Base-by-base conservation (phyloP, 345 rosid genomes). In the Xanthoceras sorbifolium region DNA sequence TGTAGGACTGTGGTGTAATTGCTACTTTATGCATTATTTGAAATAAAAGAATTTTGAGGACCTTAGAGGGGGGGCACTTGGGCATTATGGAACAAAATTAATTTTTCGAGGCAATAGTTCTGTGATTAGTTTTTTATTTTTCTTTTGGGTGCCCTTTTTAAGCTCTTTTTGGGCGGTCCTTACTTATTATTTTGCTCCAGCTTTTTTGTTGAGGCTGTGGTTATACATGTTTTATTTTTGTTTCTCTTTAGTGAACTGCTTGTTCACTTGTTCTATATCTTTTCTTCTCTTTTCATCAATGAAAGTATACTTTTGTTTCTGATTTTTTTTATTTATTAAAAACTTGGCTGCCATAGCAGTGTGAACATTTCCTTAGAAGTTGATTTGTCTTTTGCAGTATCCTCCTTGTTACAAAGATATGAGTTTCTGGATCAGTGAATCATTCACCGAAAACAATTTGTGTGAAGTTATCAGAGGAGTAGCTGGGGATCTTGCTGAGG, bases 361-460 rank as follows among this genome's bases (percentile, higher is more conserved):
- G 61, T 36, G 29, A 61, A 68, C 76, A 26, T 48, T 50, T 52
- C 9, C 73, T 57, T 71, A 71, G 15, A 64, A 71, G 36, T 66
- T 71, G 64, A 64, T 52, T 20, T 77, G 3, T 76, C 57, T 78
- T 80, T 71, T 84, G 82, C 89, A 95, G 99, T 93, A 75, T 85
- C 99, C 99, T 60, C 99, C 99, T 79, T 95, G 98, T 83, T 95
- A 79, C 86, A 95, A 95, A 83, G 99, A 95, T 84, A 83, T 96
- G 86, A 96, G 98, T 62, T 96, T 96, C 84, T 96, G 99, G 98
- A 93, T 92, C 74, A 96, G 46, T 66, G 98, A 96, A 17, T 85
- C 89, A 22, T 96, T 93, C 84, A 96, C 99, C 20, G 97, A 96
- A 85, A 96, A 93, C 78, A 96, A 96, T 86, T 85, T 96, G 72